Percentiles rank a stretch among this genome's conserved stretches.
Evolutionary conservation across 2,329 filamentous ascomycete genomes (phyloP).

Genomic region (Penicillium sumatraense): DNA sequence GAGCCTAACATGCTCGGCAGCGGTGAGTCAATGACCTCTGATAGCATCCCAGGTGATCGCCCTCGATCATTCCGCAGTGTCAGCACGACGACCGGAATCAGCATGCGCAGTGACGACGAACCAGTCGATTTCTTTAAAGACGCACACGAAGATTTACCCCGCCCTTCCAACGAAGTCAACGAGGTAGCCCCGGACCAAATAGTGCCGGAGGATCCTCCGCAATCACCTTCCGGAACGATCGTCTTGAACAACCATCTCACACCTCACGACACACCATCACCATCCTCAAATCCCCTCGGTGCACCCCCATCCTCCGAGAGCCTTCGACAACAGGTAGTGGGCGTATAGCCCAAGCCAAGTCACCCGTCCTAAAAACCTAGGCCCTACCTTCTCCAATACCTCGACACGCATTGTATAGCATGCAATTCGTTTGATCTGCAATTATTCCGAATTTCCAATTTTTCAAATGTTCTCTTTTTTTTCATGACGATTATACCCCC

Average conservation of each 20-base stretch:
- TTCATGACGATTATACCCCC: conserved; percentile 24
- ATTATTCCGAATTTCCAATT: too few relatives aligned
- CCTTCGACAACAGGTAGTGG: conserved; percentile 27
- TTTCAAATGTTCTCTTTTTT: too few relatives aligned
- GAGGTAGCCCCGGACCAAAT: conserved; percentile 1
- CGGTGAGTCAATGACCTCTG: conserved; percentile 33
- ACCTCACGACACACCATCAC: conserved; percentile 10
- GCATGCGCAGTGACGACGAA: conserved; percentile 40
- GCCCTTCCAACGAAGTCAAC: background rate
- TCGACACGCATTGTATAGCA: conserved; percentile 23
- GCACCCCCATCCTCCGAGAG: conserved; percentile 28
- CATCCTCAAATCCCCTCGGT: conserved; percentile 21
- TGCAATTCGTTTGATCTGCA: conserved; percentile 17
- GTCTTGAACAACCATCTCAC: conserved; percentile 10
- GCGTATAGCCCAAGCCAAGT: conserved; percentile 13
- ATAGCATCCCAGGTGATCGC: conserved; percentile 49
- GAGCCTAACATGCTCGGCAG: conserved; percentile 36
- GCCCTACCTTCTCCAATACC: conserved; percentile 2
- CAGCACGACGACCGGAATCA: conserved; percentile 69
- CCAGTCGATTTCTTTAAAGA: conserved; percentile 27
- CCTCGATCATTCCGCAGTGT: conserved; percentile 67
- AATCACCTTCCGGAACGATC: conserved; percentile 12
- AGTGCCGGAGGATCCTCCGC: background rate
- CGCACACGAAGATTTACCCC: conserved; percentile 16
- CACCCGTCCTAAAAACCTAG: background rate